Base-by-base conservation (phyloP, 1,139 yeast genomes). In the Nadsonia commutata region DNA sequence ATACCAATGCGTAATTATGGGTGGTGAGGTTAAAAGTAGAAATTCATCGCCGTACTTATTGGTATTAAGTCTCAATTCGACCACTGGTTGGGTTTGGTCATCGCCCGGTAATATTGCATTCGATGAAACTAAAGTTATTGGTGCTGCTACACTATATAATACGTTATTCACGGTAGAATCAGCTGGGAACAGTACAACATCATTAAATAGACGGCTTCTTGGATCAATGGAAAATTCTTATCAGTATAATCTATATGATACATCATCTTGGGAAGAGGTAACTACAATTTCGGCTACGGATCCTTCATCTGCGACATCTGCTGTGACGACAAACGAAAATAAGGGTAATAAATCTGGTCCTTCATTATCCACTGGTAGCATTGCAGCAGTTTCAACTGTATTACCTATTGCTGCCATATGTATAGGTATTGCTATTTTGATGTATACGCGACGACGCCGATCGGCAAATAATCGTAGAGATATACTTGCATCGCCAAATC, bases 71-170 rank as follows among this genome's bases (percentile, higher is more conserved):
- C 55, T 65, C 16, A 52, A 53, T 36, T 48, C 51, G 2, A 50
- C 64, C 5, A 56, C 58, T 8, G 60, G 65, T 41, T 76, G 81
- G 81, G 43, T 52, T 27, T 71, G 75, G 74, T 48, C 54, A 7
- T 50, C 51, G 4, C 48, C 58, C 5, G 48, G 43, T 20, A 45
- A 45, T 18, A 41, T 46, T 16, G 41, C 40, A n/a, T 44, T 38
- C 37, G 37, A 13, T 16, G 18, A 51, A 51, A 38, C 40, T 27
- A 4, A 6, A 27, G n/a, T 27, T 9, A 27, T 27, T 8, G 33
- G 33, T 4, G 72, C 66, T 0, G 60, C 66, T 2, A 56, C 64
- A 1, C 51, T 70, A 22, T 67, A 65, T 43, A 62, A 61, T 40
- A 64, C 72, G 0, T 50, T 71, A 23, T 49, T 68, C 2, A 60